Evolutionary conservation across 2,329 filamentous ascomycete species (phyloP).

Genomic region (Arthrinium phaeospermum): DNA sequence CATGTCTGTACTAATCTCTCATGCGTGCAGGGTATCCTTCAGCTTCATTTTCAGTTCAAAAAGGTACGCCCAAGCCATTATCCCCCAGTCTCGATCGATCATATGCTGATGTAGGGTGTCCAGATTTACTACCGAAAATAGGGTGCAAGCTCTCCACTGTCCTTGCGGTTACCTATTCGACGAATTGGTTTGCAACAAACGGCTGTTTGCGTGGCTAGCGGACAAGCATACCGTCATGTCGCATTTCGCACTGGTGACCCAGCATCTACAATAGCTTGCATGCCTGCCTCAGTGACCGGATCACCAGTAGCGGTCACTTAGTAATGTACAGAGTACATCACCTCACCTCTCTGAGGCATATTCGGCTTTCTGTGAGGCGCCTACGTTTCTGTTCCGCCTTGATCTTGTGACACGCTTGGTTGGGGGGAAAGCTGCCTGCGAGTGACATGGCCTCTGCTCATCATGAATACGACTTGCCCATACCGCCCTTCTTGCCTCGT

Average conservation of each 20-base stretch:
- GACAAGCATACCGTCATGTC: slow-evolving; percentile 2
- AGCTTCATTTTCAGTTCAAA: slow-evolving; percentile 98
- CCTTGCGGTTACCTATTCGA: neutral
- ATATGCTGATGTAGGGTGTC: slow-evolving; percentile 30
- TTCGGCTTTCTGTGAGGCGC: slow-evolving; percentile 5
- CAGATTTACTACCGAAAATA: slow-evolving; percentile 50
- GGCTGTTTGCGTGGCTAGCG: slow-evolving; percentile 12
- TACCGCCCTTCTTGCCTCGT: neutral
- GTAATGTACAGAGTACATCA: neutral
- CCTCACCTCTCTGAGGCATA: neutral
- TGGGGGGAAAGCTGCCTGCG: neutral
- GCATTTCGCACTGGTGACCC: neutral
- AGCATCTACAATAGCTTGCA: slow-evolving; percentile 2
- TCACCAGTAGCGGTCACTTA: slow-evolving; percentile 13
- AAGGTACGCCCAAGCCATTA: slow-evolving; percentile 65
- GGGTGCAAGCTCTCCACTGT: slow-evolving; percentile 15
- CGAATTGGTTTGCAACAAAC: slow-evolving; percentile 10
- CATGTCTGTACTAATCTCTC: slow-evolving; percentile 34
- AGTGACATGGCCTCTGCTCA: neutral
- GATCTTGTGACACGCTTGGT: neutral
- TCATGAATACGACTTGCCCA: slow-evolving; percentile 9
- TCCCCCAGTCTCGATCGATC: neutral
- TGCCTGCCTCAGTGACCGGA: slow-evolving; percentile 2
- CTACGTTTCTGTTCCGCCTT: slow-evolving; percentile 23
- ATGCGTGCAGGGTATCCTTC: slow-evolving; percentile 77